Conservation (phyloP, 1,284 basidiomycete species). For the Pseudozyma pruni region DNA sequence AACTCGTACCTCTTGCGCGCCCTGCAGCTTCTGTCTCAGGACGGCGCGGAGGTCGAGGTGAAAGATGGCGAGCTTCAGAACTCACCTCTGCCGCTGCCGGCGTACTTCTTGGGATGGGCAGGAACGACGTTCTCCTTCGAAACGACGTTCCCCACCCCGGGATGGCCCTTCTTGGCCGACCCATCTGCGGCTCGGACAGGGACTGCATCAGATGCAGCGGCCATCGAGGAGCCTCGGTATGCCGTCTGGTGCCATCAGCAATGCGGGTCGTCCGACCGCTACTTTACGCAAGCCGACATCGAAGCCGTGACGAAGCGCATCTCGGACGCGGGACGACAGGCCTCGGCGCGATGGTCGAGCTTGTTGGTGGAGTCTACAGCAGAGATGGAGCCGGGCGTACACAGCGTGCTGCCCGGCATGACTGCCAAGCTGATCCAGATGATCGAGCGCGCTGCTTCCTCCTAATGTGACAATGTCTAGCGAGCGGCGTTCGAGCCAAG, state of each 20-base stretch:
- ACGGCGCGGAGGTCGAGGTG: not conserved
- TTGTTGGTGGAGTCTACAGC: not conserved
- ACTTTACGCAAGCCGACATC: slow-evolving; percentile 20
- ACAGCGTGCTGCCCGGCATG: slow-evolving; percentile 21
- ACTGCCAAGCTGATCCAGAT: slow-evolving; percentile 20
- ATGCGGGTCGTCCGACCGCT: slow-evolving; percentile 22
- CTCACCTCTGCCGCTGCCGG: slow-evolving; percentile 11
- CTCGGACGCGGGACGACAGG: not conserved
- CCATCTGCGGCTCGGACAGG: not conserved
- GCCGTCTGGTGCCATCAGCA: slow-evolving; percentile 16
- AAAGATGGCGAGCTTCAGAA: not conserved
- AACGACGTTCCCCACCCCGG: slow-evolving; percentile 5
- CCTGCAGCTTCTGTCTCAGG: slow-evolving; percentile 2
- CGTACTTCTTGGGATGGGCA: slow-evolving; percentile 13
- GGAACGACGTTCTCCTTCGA: slow-evolving; percentile 11
- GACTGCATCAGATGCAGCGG: not conserved
- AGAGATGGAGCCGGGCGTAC: slow-evolving; percentile 22
- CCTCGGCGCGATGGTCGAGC: not conserved
- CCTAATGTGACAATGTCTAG: not conserved
- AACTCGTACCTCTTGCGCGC: slow-evolving; percentile 13
- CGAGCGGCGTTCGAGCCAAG: not conserved
- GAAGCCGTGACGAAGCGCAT: slow-evolving; percentile 5
- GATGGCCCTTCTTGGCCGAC: slow-evolving; percentile 1
- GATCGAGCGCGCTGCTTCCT: slow-evolving; percentile 8
- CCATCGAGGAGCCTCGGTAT: not conserved